Base-by-base conservation (phyloP, 768 basidiomycete genomes). In the Sutorius australiensis region DNA sequence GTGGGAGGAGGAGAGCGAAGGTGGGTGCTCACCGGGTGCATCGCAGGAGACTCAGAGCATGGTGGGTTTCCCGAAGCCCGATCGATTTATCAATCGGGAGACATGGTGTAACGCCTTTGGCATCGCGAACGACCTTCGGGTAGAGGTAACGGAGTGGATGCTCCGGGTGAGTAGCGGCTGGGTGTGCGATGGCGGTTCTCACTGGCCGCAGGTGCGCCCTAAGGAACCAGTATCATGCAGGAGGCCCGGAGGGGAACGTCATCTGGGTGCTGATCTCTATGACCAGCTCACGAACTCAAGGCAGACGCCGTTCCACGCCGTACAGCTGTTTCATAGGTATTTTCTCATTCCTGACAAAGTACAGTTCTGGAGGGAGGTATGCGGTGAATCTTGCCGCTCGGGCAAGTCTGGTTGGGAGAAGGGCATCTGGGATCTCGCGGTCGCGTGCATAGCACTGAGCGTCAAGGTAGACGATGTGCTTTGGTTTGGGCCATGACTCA, bases 301-400 rank as follows among this genome's bases (percentile, higher is more conserved):
- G 0, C 77, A 85, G 53, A 86, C 85, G 14, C 76, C 83, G 4
- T 87, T 86, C 57, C 84, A 87, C 51, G 85, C 85, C 0, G 80
- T 73, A 0, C 78, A 81, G 61, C 65, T 87, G 55, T 83, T 87
- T 56, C 67, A 76, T 21, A 75, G 82, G 17, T 87, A 82, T 53
- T 79, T 83, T 58, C 69, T 73, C 30, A 61, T 75, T 24, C 65
- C 80, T 1, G 37, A 49, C 0, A 60, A 63, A 52, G 56, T 38
- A 0, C 11, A 46, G 3, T 40, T 48, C 33, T 66, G 63, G 63
- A 48, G 31, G 39, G 51, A 42, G 12, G 14, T 11, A 6, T n/a
- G 34, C 48, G 10, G 14, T n/a, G 52, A 56, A n/a, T 42, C 6
- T 8, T 32, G 2, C 13, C 33, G 17, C n/a, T 36, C 9, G 21